Percentiles rank a stretch among this genome's conserved stretches.
These are phyloP conservation scores for Phytophthora multivora DNA, from an alignment of 352 stramenopile genomes.

Conservation along the genomic window DNA sequence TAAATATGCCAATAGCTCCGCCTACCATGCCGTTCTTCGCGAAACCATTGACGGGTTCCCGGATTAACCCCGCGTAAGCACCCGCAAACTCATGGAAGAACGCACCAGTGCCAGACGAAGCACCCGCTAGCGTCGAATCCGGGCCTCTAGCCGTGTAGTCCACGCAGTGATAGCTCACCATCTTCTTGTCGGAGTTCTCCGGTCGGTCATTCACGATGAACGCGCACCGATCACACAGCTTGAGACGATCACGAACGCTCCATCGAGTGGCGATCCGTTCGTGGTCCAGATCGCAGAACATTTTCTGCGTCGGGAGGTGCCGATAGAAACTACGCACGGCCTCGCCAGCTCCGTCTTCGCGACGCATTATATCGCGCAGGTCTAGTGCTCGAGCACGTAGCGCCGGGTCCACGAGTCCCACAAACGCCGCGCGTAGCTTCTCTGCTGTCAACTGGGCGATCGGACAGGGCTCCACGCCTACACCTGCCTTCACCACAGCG, in stretches of 20 bases:
- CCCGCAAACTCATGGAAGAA: conserved; percentile 38
- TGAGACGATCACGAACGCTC: conserved; percentile 49
- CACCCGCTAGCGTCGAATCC: conserved; percentile 24
- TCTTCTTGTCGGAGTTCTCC: conserved; percentile 42
- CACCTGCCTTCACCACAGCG: conserved; percentile 67
- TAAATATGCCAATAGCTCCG: conserved; percentile 17
- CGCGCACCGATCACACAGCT: conserved; percentile 53
- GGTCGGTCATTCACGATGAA: conserved; percentile 40
- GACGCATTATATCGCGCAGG: conserved; percentile 59
- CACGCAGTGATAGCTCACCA: conserved; percentile 48
- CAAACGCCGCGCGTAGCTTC: conserved; percentile 71
- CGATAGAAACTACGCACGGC: conserved; percentile 85
- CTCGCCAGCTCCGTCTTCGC: conserved; percentile 78
- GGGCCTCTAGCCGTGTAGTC: conserved; percentile 54
- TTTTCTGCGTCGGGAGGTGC: conserved; percentile 76
- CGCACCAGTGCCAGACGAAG: conserved; percentile 4
- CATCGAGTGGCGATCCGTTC: conserved; percentile 50
- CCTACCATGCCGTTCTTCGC: conserved; percentile 11
- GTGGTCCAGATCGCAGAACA: conserved; percentile 74
- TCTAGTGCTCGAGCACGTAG: conserved; percentile 47
- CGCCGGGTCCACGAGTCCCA: conserved; percentile 39
- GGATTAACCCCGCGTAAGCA: conserved; percentile 40
- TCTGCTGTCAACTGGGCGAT: conserved; percentile 74
- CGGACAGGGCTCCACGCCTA: conserved; percentile 80
- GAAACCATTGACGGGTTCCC: conserved; percentile 26